Evolutionary conservation across 208 protist genomes (phyloP).

Genomic region (Balamuthia mandrillaris): DNA sequence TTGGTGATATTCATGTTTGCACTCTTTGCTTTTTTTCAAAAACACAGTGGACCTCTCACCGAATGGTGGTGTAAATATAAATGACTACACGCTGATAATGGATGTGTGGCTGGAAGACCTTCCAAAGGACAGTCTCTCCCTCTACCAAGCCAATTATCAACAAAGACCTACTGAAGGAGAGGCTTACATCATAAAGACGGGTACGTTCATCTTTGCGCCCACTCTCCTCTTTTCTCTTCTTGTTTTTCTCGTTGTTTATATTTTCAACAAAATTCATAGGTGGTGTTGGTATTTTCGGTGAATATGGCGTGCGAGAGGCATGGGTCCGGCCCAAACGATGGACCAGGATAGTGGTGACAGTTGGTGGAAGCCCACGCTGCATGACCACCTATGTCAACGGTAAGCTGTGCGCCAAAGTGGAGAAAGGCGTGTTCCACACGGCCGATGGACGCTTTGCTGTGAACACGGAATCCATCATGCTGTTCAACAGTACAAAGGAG

Average conservation of each 20-base stretch:
- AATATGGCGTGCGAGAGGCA: slow-evolving; percentile 35
- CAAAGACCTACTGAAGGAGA: slow-evolving; percentile 38
- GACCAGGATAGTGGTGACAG: slow-evolving; percentile 37
- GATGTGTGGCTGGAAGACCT: slow-evolving; percentile 9
- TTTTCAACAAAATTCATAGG: neutral
- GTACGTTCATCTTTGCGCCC: neutral
- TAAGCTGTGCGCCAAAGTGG: slow-evolving; percentile 34
- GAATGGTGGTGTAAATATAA: slow-evolving; percentile 9
- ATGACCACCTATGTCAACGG: slow-evolving; percentile 38
- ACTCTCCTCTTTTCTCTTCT: neutral
- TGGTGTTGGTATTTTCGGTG: slow-evolving; percentile 38
- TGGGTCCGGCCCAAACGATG: slow-evolving; percentile 20
- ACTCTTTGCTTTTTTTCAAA: neutral
- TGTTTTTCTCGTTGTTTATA: neutral
- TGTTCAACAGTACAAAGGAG: slow-evolving; percentile 25
- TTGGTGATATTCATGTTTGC: neutral
- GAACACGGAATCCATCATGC: slow-evolving; percentile 30
- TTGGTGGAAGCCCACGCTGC: neutral
- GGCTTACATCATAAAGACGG: slow-evolving; percentile 36
- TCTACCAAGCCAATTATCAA: slow-evolving; percentile 37
- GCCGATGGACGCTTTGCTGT: slow-evolving; percentile 36
- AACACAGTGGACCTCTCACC: slow-evolving; percentile 26
- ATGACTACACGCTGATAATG: slow-evolving; percentile 38
- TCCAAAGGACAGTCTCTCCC: slow-evolving; percentile 25
- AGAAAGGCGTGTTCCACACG: slow-evolving; percentile 40